Conservation (phyloP, 257 asterid species). For the Phtheirospermum japonicum region DNA sequence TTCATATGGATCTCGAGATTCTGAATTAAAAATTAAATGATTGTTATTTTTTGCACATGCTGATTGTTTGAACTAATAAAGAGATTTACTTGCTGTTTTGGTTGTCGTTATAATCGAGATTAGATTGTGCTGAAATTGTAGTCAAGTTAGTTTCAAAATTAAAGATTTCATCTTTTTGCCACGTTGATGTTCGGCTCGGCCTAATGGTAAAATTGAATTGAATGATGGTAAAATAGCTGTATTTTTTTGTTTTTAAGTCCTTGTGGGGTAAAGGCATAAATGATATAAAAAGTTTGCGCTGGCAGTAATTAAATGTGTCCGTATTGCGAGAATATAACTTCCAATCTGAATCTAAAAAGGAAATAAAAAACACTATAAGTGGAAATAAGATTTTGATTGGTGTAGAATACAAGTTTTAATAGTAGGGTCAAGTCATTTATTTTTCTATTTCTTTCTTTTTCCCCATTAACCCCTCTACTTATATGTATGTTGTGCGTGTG, state of each 20-base stretch:
- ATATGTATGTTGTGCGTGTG: constrained; percentile 1
- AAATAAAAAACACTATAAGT: not conserved
- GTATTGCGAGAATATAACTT: not conserved
- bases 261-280: not conserved
- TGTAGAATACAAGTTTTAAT: not conserved
- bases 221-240: constrained; percentile 1
- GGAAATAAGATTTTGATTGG: not conserved
- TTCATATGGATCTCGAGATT: constrained; percentile 23
- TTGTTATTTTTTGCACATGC: not conserved
- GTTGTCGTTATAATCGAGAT: not conserved
- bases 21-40: not conserved
- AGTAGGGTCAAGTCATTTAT: too few species aligned
- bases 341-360: not conserved
- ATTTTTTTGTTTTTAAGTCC: constrained; percentile 9
- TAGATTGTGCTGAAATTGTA: constrained; percentile 8
- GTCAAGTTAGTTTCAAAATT: not conserved
- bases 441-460: not conserved
- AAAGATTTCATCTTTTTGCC: constrained; percentile 26
- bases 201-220: not conserved
- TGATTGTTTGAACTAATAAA: not conserved
- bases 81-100: not conserved
- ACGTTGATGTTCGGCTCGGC: not conserved
- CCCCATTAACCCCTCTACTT: not conserved
- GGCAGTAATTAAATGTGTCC: not conserved
- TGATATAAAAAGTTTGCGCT: constrained; percentile 2